These are phyloP conservation scores for Isabelozyma heimii DNA, from an alignment of 805 yeast genomes.

Conservation along the genomic window DNA sequence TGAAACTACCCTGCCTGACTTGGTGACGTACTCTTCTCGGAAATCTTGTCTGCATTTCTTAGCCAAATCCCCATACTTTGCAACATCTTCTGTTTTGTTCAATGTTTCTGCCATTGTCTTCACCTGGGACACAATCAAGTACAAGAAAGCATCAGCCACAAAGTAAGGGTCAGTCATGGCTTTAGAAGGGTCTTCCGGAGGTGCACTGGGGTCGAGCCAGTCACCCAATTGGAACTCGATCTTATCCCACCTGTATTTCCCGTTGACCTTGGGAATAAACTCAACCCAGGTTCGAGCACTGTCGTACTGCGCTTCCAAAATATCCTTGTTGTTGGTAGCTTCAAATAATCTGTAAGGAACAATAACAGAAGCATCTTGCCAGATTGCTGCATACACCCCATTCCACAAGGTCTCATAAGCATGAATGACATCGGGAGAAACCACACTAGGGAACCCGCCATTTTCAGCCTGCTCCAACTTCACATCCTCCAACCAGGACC, in stretches of 20 bases:
- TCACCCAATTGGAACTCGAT: constrained; percentile 3
- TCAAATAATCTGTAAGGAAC: constrained; percentile 10
- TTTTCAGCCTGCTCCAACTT: constrained; percentile 13
- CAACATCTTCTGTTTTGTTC: constrained; percentile 3
- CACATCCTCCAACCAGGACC: constrained; percentile 16
- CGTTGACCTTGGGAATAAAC: constrained; percentile 10
- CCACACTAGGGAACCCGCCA: constrained; percentile 12
- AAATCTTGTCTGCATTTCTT: constrained; percentile 10
- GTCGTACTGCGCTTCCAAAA: constrained; percentile 6
- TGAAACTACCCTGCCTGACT: constrained; percentile 11
- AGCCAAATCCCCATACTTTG: constrained; percentile 5
- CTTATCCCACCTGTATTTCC: constrained; percentile 7
- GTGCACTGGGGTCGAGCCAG: constrained; percentile 19
- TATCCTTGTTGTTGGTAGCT: constrained; percentile 6
- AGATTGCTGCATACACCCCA: constrained; percentile 16
- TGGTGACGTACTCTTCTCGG: constrained; percentile 11
- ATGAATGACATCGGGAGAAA: constrained; percentile 15
- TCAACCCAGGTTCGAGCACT: constrained; percentile 12
- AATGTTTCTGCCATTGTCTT: constrained; percentile 5
- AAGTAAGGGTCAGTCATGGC: constrained; percentile 16
- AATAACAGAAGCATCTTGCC: constrained; percentile 20
- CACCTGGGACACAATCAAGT: constrained; percentile 8
- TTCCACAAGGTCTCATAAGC: constrained; percentile 14
- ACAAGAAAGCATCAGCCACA: constrained; percentile 20
- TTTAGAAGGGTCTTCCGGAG: constrained; percentile 17